phyloP scores from a whole-genome alignment of 345 rosid species.

The Salix caprea region DNA sequence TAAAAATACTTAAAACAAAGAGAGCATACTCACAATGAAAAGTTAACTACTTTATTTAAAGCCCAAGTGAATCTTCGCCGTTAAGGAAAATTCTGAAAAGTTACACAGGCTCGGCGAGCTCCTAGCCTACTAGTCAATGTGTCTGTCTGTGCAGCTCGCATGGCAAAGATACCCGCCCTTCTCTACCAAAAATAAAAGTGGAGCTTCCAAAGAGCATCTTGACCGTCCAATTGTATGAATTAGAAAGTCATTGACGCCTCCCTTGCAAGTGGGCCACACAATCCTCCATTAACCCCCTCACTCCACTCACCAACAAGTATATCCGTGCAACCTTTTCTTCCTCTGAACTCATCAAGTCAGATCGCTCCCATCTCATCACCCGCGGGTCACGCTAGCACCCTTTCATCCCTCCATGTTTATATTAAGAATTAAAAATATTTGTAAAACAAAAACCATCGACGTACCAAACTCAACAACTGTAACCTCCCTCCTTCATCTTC shows the following conservation, averaged over 20 bases:
- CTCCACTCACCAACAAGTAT: background rate
- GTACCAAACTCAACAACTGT: background rate
- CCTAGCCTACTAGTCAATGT: background rate
- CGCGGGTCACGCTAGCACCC: background rate
- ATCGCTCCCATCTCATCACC: background rate
- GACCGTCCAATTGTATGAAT: background rate
- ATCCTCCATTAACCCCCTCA: background rate
- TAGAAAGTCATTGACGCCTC: background rate
- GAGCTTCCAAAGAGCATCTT: conserved; percentile 1
- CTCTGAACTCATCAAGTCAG: background rate
- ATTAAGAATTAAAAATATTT: background rate
- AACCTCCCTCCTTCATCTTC: background rate
- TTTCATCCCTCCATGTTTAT: background rate
- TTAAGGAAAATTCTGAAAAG: too few relatives aligned
- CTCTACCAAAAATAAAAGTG: background rate
- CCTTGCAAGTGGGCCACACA: background rate
- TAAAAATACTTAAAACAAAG: too few relatives aligned
- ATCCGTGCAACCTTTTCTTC: background rate
- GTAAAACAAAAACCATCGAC: background rate
- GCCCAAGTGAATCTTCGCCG: too few relatives aligned
- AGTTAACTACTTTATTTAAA: too few relatives aligned
- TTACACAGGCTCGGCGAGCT: too few relatives aligned
- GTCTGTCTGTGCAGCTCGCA: background rate
- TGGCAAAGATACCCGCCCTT: background rate
- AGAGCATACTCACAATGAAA: too few relatives aligned